phyloP scores from a whole-genome alignment of 768 basidiomycete species.

The Mrakia frigida region DNA sequence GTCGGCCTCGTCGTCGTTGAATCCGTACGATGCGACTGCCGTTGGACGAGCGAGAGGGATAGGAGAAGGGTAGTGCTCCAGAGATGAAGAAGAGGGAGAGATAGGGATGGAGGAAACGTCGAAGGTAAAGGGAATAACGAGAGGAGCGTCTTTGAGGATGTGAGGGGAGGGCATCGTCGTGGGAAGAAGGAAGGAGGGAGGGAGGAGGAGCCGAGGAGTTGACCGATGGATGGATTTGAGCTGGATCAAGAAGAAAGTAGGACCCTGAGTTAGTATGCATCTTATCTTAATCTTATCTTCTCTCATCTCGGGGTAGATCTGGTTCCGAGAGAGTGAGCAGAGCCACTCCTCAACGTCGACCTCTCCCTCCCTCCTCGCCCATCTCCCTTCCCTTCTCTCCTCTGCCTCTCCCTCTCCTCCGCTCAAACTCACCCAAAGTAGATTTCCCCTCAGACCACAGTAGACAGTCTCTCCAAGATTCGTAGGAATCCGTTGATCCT shows the following conservation, averaged over 20 bases:
- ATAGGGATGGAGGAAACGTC: neutral
- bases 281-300: too few species aligned
- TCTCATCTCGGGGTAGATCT: too few species aligned
- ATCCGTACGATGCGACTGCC: constrained; percentile 2
- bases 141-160: constrained; percentile 5
- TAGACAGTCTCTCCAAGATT: too few species aligned
- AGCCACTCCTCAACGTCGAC: too few species aligned
- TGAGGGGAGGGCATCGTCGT: neutral
- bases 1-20: neutral
- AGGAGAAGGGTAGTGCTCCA: neutral
- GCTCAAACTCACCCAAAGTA: too few species aligned
- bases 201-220: neutral
- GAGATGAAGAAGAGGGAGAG: neutral
- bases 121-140: neutral
- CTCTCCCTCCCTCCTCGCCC: too few species aligned
- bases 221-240: neutral
- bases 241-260: neutral
- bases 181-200: neutral
- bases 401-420: too few species aligned
- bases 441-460: too few species aligned
- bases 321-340: too few species aligned
- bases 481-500: too few species aligned
- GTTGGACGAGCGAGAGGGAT: neutral
- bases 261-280: too few species aligned
- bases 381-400: too few species aligned